Evolutionary conservation across 2,329 filamentous ascomycete genomes (phyloP).

Genomic region (Pyrenophora tritici-repentis): DNA sequence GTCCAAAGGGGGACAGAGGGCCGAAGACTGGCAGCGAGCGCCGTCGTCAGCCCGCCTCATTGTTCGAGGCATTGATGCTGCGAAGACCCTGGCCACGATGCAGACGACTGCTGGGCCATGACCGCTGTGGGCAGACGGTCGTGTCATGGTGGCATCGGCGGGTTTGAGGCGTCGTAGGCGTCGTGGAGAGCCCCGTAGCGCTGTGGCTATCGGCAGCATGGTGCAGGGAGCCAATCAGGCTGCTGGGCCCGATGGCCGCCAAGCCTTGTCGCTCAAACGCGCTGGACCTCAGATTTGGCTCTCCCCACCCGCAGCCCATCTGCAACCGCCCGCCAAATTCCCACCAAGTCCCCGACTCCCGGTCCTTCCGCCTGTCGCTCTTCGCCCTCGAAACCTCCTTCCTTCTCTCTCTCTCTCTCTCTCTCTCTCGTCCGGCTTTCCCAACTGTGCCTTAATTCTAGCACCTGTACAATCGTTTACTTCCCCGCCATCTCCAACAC

Average conservation of each 20-base stretch:
- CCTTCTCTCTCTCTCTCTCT: background rate
- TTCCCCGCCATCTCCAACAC: conserved; percentile 6
- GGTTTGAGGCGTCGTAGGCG: conserved; percentile 29
- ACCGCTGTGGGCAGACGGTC: conserved; percentile 28
- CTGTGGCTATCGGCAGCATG: conserved; percentile 39
- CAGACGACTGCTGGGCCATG: conserved; percentile 16
- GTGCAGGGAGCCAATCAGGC: conserved; percentile 38
- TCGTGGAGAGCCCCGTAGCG: conserved; percentile 34
- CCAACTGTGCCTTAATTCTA: conserved; percentile 31
- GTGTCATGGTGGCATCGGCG: conserved; percentile 36
- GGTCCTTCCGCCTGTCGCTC: conserved; percentile 29
- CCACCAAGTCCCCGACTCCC: conserved; percentile 33
- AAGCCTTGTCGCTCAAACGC: conserved; percentile 42
- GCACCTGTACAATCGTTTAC: conserved; percentile 28
- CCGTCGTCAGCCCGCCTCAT: conserved; percentile 17
- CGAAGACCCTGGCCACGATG: conserved; percentile 17
- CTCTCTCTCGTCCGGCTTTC: conserved; percentile 22
- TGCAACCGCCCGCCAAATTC: conserved; percentile 45
- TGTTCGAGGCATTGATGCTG: conserved; percentile 2
- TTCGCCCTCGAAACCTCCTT: conserved; percentile 37
- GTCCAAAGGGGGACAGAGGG: conserved; percentile 20
- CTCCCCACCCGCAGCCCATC: conserved; percentile 43
- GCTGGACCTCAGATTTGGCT: conserved; percentile 43
- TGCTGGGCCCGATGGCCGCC: conserved; percentile 31
- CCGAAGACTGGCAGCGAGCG: conserved; percentile 13